phyloP scores from a whole-genome alignment of 805 yeast species.

The Komagataella ulmi region DNA sequence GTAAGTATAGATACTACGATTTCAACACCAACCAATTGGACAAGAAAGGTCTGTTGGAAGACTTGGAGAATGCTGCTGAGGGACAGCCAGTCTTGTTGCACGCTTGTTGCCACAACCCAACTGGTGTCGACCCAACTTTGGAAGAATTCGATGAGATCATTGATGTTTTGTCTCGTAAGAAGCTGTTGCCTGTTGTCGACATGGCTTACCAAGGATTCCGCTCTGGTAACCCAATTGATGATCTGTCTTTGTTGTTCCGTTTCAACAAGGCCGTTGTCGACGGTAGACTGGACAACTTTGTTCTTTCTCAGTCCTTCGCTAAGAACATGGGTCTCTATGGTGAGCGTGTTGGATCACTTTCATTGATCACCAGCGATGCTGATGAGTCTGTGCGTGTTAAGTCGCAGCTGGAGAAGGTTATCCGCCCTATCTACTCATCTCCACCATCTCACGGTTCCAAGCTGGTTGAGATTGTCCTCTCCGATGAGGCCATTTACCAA shows the following conservation, averaged over 20 bases:
- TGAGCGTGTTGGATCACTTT: constrained; percentile 83
- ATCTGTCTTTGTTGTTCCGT: constrained; percentile 37
- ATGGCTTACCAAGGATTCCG: constrained; percentile 96
- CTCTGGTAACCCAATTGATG: constrained; percentile 69
- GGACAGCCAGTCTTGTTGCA: constrained; percentile 68
- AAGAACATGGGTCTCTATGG: constrained; percentile 94
- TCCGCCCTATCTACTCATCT: constrained; percentile 81
- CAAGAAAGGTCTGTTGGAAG: constrained; percentile 46
- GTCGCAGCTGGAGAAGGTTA: constrained; percentile 66
- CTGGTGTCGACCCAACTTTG: constrained; percentile 81
- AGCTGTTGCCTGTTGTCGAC: constrained; percentile 73
- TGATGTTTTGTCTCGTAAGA: constrained; percentile 41
- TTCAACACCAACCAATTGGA: constrained; percentile 47
- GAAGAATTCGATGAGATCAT: constrained; percentile 74
- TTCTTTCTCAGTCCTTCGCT: constrained; percentile 84
- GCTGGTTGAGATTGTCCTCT: constrained; percentile 67
- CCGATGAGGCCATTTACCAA: constrained; percentile 38
- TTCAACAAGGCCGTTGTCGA: constrained; percentile 26
- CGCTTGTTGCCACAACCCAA: constrained; percentile 96
- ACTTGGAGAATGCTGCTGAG: constrained; percentile 37
- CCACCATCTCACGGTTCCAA: constrained; percentile 94
- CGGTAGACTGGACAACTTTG: constrained; percentile 34
- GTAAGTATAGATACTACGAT: constrained; percentile 63
- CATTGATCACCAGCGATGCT: constrained; percentile 43
- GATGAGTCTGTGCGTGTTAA: constrained; percentile 33